A percentile compares a stretch with the other conserved stretches of the same genome.
phyloP scores from a whole-genome alignment of 352 stramenopile species.

The Pythium rhizo-oryzae region DNA sequence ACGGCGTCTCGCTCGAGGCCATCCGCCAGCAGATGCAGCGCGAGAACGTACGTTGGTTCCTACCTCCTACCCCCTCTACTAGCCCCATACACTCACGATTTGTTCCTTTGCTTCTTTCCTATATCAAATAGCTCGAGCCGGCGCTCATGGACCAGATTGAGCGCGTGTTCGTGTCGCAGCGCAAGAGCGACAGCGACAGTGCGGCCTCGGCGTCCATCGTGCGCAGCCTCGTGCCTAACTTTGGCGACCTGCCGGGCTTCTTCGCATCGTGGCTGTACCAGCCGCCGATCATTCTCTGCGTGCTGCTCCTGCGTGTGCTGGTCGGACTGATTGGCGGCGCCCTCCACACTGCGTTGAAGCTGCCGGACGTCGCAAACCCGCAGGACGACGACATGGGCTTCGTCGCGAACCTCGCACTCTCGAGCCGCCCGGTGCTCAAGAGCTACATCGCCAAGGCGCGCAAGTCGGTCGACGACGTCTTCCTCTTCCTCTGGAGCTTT shows the following conservation, averaged over 20 bases:
- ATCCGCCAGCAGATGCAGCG: constrained; percentile 76
- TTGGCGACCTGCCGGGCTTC: constrained; percentile 54
- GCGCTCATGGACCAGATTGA: constrained; percentile 52
- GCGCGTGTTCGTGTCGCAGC: constrained; percentile 46
- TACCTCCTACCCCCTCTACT: not conserved
- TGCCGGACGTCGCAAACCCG: constrained; percentile 66
- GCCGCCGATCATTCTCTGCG: constrained; percentile 65
- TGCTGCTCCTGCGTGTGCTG: constrained; percentile 61
- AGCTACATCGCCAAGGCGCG: constrained; percentile 65
- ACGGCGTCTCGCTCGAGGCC: constrained; percentile 60
- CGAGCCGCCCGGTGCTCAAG: constrained; percentile 66
- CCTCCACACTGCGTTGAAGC: constrained; percentile 43
- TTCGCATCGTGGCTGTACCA: constrained; percentile 54
- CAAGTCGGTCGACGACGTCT: constrained; percentile 75
- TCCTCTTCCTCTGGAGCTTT: constrained; percentile 74
- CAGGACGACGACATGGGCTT: constrained; percentile 73
- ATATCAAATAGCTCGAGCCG: constrained; percentile 33
- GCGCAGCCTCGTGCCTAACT: constrained; percentile 49
- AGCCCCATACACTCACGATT: too few species aligned
- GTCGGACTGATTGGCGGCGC: constrained; percentile 41
- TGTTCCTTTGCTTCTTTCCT: not conserved
- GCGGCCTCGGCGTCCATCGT: constrained; percentile 10
- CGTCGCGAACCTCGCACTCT: constrained; percentile 58
- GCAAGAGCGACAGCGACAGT: constrained; percentile 31
- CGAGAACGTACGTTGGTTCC: constrained; percentile 57